Percentiles rank a stretch among this genome's conserved stretches.
Evolutionary conservation across 2,329 filamentous ascomycete species (phyloP).

Genomic region (Cytospora leucostoma): DNA sequence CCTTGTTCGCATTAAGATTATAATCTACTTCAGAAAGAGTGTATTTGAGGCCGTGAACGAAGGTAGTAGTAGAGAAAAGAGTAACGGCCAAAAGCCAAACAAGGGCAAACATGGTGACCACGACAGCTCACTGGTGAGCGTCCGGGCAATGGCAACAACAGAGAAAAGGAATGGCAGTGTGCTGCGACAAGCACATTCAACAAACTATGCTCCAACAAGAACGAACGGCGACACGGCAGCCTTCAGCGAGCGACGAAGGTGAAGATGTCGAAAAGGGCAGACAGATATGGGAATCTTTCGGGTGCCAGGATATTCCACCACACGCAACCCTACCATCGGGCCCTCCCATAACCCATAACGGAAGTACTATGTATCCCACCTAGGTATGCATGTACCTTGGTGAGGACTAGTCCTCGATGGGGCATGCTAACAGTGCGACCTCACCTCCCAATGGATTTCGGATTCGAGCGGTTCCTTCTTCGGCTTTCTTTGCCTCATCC

Average conservation of each 20-base stretch:
- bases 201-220: conserved; percentile 24
- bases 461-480: conserved; percentile 10
- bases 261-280: conserved; percentile 25
- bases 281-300: conserved; percentile 24
- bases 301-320: conserved; percentile 23
- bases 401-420: conserved; percentile 15
- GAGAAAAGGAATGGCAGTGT: conserved; percentile 24
- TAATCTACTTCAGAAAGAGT: conserved; percentile 44
- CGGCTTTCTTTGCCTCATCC: conserved; percentile 10
- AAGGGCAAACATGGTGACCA: conserved; percentile 35
- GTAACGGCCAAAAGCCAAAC: conserved; percentile 33
- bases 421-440: conserved; percentile 24
- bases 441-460: conserved; percentile 17
- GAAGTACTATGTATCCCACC: not conserved
- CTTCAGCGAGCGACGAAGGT: conserved; percentile 24
- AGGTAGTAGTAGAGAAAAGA: conserved; percentile 30
- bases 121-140: conserved; percentile 30
- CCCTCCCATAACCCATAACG: conserved; percentile 17
- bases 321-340: conserved; percentile 25
- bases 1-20: conserved; percentile 62
- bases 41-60: conserved; percentile 37
- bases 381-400: not conserved
- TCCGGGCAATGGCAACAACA: conserved; percentile 11
- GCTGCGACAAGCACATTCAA: conserved; percentile 22
- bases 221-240: conserved; percentile 24